phyloP scores from a whole-genome alignment of 306 rosid genomes.

The Leucaena leucocephala region DNA sequence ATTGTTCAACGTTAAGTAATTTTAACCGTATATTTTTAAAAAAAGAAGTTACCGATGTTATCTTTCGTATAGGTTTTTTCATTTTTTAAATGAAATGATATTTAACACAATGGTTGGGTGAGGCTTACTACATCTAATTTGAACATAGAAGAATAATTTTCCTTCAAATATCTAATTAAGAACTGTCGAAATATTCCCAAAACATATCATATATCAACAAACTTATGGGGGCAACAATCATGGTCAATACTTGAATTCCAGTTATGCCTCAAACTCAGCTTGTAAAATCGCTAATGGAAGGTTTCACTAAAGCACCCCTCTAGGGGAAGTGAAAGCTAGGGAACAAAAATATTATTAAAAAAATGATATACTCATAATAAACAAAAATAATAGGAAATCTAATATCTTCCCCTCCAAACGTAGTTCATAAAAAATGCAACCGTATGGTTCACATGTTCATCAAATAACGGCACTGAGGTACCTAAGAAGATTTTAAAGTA shows the following conservation, averaged over 20 bases:
- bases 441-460: constrained; percentile 5
- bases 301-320: not conserved
- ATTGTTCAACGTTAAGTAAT: not conserved
- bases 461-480: not conserved
- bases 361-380: constrained; percentile 11
- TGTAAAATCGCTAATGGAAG: not conserved
- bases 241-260: not conserved
- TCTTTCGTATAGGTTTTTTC: not conserved
- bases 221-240: not conserved
- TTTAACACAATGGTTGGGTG: not conserved
- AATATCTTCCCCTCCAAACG: constrained; percentile 21
- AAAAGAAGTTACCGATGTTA: not conserved
- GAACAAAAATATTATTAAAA: not conserved
- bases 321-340: not conserved
- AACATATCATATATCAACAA: not conserved
- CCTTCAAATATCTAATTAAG: not conserved
- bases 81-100: not conserved
- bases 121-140: not conserved
- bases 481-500: not conserved
- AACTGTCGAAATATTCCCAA: not conserved
- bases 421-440: not conserved
- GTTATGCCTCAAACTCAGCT: not conserved
- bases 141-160: not conserved
- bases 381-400: constrained; percentile 11
- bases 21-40: not conserved